Conservation (phyloP, 2,329 filamentous ascomycete species). For the Trichoderma sp. region DNA sequence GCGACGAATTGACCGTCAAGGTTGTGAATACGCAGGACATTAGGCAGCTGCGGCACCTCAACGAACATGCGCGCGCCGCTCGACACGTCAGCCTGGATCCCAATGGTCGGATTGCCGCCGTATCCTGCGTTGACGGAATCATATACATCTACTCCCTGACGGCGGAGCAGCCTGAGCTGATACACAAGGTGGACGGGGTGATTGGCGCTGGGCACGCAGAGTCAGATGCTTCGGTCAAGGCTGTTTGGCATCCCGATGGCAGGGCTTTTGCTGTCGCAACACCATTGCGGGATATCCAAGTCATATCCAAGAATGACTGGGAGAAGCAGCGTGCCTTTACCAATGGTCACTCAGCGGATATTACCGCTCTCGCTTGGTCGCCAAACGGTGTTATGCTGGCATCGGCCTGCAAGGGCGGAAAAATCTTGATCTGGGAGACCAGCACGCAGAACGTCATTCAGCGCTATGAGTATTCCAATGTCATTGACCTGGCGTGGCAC, state of each 20-base stretch:
- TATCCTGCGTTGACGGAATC: conserved; percentile 84
- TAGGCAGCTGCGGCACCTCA: conserved; percentile 69
- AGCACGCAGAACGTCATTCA: conserved; percentile 80
- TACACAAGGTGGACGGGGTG: conserved; percentile 80
- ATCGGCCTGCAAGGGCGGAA: conserved; percentile 64
- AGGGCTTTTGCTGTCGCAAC: conserved; percentile 85
- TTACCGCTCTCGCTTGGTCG: conserved; percentile 88
- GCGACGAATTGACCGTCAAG: conserved; percentile 90
- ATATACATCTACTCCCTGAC: conserved; percentile 86
- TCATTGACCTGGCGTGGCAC: conserved; percentile 88
- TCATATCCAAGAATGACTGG: conserved; percentile 88
- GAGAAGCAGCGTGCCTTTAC: conserved; percentile 77
- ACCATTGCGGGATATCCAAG: conserved; percentile 74
- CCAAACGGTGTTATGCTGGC: conserved; percentile 88
- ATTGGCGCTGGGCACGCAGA: conserved; percentile 77
- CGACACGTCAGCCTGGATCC: conserved; percentile 90
- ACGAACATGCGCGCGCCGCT: conserved; percentile 81
- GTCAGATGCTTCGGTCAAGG: conserved; percentile 65
- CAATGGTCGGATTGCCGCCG: conserved; percentile 68
- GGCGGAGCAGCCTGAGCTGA: conserved; percentile 72
- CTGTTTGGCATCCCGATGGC: conserved; percentile 92
- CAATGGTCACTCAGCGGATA: conserved; percentile 75
- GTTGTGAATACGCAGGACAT: conserved; percentile 80
- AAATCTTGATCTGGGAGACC: conserved; percentile 81
- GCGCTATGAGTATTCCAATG: conserved; percentile 74